phyloP scores from a whole-genome alignment of 2,329 filamentous ascomycete genomes.

The Colletotrichum echinochloae region DNA sequence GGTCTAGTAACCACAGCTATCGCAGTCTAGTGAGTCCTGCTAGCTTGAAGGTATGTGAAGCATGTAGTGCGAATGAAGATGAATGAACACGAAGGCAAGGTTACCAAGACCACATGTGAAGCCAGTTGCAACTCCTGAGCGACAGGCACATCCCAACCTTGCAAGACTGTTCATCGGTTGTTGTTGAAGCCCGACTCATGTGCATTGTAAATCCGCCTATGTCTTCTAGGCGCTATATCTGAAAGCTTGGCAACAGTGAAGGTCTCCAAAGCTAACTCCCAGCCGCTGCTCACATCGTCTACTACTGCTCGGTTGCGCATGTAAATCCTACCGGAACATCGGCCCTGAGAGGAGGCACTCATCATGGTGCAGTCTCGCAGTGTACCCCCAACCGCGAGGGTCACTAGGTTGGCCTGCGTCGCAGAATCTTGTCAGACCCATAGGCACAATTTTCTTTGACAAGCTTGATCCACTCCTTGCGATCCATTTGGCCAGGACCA shows the following conservation, averaged over 20 bases:
- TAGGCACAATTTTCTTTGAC: slow-evolving; percentile 68
- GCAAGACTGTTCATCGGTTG: too few relatives aligned
- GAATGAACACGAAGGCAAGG: background rate
- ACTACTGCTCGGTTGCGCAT: background rate
- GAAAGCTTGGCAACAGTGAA: slow-evolving; percentile 11
- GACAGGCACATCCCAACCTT: background rate
- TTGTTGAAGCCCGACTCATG: background rate
- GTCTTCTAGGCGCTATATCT: slow-evolving; percentile 18
- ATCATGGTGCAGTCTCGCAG: background rate
- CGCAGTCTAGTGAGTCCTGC: too few relatives aligned
- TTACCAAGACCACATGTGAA: too few relatives aligned
- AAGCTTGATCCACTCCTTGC: slow-evolving; percentile 68
- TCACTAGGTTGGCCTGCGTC: slow-evolving; percentile 52
- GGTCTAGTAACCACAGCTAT: too few relatives aligned
- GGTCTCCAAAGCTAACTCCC: background rate
- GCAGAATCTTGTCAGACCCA: slow-evolving; percentile 65
- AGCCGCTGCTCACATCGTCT: background rate
- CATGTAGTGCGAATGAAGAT: background rate
- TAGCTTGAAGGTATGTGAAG: background rate
- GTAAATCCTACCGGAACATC: too few relatives aligned
- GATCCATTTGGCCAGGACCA: slow-evolving; percentile 62
- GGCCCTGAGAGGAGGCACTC: background rate
- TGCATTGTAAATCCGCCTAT: background rate
- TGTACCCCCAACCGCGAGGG: background rate
- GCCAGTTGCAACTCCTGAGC: background rate